A percentile compares a stretch with the other conserved stretches of the same genome.
phyloP scores from a whole-genome alignment of 257 asterid species.

The Ehretia macrophylla region DNA sequence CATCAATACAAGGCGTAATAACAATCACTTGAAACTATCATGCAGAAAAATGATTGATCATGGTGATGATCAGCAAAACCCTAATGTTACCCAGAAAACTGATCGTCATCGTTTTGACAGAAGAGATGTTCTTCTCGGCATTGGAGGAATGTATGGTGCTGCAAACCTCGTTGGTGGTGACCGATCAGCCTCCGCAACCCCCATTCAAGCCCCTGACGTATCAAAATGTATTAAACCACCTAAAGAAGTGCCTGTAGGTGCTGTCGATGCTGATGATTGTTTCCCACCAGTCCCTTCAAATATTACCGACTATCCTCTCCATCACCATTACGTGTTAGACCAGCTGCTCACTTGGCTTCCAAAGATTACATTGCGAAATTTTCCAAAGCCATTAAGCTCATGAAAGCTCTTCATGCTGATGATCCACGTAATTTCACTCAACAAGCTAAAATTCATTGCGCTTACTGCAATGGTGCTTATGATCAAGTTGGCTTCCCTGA shows the following conservation, averaged over 20 bases:
- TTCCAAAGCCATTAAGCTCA: constrained; percentile 11
- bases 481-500: constrained; percentile 28
- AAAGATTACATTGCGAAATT: constrained; percentile 23
- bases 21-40: not conserved
- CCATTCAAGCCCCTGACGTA: constrained; percentile 13
- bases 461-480: constrained; percentile 42
- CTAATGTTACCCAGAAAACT: not conserved
- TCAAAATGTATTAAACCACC: not conserved
- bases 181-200: constrained; percentile 1
- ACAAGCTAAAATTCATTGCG: constrained; percentile 34
- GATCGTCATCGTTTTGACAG: not conserved
- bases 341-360: constrained; percentile 22
- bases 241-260: not conserved
- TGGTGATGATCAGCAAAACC: no score
- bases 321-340: constrained; percentile 39
- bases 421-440: constrained; percentile 23
- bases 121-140: constrained; percentile 15
- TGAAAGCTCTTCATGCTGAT: constrained; percentile 16
- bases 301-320: constrained; percentile 1
- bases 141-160: constrained; percentile 18
- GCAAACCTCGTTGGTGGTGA: not conserved
- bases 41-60: not conserved
- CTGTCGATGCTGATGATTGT: not conserved
- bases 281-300: constrained; percentile 16
- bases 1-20: not conserved